Conservation (phyloP, 257 asterid species). For the Gardenia jasminoides region DNA sequence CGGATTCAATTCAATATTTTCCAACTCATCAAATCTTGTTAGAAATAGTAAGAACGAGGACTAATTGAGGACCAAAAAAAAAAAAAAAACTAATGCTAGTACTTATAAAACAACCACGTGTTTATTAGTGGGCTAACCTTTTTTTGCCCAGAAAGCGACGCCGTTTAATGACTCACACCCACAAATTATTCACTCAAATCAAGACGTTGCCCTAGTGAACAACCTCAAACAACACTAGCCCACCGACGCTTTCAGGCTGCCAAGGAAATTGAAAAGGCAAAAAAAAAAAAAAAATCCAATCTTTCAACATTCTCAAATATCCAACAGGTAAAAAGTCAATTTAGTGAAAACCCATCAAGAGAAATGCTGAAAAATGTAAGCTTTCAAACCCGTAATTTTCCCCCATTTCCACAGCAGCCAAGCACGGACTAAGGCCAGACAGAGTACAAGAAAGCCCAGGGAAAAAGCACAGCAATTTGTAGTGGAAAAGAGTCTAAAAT, state of each 20-base stretch:
- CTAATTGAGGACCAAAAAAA: slow-evolving; percentile 3
- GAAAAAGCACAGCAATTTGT: neutral
- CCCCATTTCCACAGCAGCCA: slow-evolving; percentile 12
- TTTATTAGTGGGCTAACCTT: neutral
- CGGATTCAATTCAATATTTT: neutral
- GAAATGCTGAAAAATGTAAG: neutral
- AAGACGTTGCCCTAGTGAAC: slow-evolving; percentile 28
- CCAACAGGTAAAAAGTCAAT: neutral
- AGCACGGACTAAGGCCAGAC: slow-evolving; percentile 1
- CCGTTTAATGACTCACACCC: slow-evolving; percentile 17
- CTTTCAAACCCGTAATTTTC: neutral
- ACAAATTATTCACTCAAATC: slow-evolving; percentile 8
- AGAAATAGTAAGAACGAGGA: slow-evolving; percentile 11
- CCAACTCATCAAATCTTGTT: slow-evolving; percentile 26
- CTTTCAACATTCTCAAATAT: slow-evolving; percentile 17
- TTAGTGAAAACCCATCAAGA: neutral
- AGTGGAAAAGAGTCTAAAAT: neutral
- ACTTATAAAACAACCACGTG: slow-evolving; percentile 19
- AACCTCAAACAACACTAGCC: slow-evolving; percentile 6
- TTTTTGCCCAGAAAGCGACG: slow-evolving; percentile 26
- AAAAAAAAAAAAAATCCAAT: slow-evolving; percentile 1
- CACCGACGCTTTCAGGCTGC: slow-evolving; percentile 6
- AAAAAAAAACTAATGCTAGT: no score
- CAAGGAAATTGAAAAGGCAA: neutral
- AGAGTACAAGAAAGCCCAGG: slow-evolving; percentile 4